Conservation (phyloP, 352 stramenopile genomes). For the Salisapilia sapeloensis region DNA sequence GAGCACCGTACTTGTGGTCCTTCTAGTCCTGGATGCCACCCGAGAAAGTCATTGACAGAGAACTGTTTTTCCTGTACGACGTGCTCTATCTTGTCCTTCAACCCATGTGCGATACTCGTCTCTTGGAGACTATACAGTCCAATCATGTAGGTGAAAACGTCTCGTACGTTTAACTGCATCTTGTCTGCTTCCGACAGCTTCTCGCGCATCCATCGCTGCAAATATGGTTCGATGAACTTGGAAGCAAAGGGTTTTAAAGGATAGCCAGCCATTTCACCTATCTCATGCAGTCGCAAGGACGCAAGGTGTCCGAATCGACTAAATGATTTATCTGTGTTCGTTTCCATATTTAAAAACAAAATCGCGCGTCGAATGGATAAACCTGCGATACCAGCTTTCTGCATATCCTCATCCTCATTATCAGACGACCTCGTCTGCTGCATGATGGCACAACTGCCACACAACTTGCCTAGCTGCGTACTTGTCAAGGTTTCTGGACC, state of each 20-base stretch:
- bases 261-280: constrained; percentile 62
- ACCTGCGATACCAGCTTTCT: constrained; percentile 28
- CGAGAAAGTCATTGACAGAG: constrained; percentile 53
- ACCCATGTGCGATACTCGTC: constrained; percentile 35
- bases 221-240: constrained; percentile 52
- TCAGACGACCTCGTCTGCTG: constrained; percentile 46
- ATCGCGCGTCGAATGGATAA: constrained; percentile 49
- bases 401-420: constrained; percentile 57
- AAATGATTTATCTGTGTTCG: constrained; percentile 38
- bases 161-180: constrained; percentile 37
- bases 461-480: constrained; percentile 43
- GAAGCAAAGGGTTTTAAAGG: constrained; percentile 68
- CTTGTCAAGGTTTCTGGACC: constrained; percentile 41
- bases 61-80: constrained; percentile 47
- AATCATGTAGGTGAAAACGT: constrained; percentile 65
- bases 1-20: constrained; percentile 50
- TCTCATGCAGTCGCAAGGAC: constrained; percentile 47
- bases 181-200: constrained; percentile 27
- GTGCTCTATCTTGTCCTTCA: constrained; percentile 25
- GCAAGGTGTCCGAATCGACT: constrained; percentile 66
- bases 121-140: constrained; percentile 59
- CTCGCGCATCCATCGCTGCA: constrained; percentile 56
- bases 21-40: constrained; percentile 69
- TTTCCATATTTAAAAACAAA: constrained; percentile 54
- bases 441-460: constrained; percentile 53